Conservation (phyloP, 345 rosid species). For the Psidium friedrichsthalianum region DNA sequence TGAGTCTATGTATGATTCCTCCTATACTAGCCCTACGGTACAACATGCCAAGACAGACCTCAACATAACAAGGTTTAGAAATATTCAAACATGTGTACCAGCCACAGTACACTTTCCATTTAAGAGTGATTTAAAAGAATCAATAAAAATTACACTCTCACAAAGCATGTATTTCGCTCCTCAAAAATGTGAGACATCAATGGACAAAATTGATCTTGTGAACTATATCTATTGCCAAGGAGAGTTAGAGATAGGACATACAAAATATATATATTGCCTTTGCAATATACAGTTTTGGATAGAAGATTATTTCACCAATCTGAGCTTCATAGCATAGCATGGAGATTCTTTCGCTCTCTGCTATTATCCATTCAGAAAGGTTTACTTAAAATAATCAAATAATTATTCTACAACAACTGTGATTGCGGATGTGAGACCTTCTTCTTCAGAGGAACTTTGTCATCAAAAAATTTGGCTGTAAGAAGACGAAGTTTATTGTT, state of each 20-base stretch:
- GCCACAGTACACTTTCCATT: neutral
- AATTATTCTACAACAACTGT: neutral
- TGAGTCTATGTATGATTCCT: neutral
- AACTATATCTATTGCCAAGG: neutral
- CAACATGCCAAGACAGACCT: neutral
- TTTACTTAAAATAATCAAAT: neutral
- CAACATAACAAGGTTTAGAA: neutral
- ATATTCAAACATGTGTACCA: neutral
- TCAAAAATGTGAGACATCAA: neutral
- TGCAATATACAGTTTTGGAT: neutral
- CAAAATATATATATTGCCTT: neutral
- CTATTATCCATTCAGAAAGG: neutral
- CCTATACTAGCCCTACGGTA: neutral
- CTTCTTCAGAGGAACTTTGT: slow-evolving; percentile 30
- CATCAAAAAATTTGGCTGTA: slow-evolving; percentile 29
- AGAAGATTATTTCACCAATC: neutral
- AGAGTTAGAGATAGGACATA: no score
- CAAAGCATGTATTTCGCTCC: neutral
- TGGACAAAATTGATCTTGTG: neutral
- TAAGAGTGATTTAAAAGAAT: neutral
- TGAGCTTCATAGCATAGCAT: neutral
- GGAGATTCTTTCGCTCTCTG: neutral
- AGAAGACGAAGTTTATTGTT: slow-evolving; percentile 7
- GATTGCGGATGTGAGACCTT: slow-evolving; percentile 18
- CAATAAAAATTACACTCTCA: neutral